Conservation (phyloP, 441 rosid genomes). For the Erodium trifolium region DNA sequence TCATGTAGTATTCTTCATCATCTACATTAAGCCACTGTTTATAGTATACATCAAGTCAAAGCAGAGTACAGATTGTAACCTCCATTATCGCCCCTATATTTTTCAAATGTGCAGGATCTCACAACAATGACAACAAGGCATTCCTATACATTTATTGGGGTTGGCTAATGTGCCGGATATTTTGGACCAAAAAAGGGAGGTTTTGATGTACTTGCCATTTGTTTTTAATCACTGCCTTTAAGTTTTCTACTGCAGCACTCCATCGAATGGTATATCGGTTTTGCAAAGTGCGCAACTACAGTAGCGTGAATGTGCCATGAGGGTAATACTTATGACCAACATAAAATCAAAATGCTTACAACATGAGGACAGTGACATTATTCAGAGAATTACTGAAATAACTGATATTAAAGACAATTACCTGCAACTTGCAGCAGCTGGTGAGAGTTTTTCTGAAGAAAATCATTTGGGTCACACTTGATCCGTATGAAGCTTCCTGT, state of each 20-base stretch:
- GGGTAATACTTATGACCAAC: neutral
- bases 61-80: neutral
- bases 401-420: constrained; percentile 23
- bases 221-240: neutral
- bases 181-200: neutral
- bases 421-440: constrained; percentile 56
- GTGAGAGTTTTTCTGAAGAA: constrained; percentile 44
- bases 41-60: neutral
- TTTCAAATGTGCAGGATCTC: neutral
- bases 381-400: constrained; percentile 5
- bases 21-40: no score
- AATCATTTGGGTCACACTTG: constrained; percentile 51
- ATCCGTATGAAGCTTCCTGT: constrained; percentile 49
- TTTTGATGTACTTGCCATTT: neutral
- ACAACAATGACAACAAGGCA: neutral
- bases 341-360: neutral
- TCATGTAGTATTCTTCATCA: neutral
- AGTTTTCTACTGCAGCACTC: neutral
- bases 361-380: constrained; percentile 4
- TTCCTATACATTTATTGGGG: neutral
- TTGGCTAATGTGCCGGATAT: neutral
- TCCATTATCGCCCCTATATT: neutral
- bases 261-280: neutral
- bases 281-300: neutral
- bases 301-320: neutral